Conservation (phyloP, 768 basidiomycete genomes). For the Postia placenta region DNA sequence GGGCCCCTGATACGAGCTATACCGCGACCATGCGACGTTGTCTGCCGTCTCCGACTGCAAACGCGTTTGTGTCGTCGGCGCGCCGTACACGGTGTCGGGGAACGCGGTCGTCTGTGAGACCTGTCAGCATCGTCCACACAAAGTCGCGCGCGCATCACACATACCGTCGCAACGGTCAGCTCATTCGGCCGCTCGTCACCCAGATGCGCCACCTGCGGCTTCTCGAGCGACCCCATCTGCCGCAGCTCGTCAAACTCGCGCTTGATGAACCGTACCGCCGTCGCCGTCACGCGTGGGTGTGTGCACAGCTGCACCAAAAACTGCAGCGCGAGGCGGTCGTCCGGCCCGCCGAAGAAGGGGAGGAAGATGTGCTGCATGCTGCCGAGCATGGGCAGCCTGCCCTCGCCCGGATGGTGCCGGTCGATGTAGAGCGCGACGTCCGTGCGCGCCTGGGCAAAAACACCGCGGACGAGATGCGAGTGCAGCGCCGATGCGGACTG, state of each 20-base stretch:
- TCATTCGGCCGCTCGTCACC: slow-evolving; percentile 18
- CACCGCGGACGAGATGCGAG: slow-evolving; percentile 76
- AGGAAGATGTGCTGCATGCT: slow-evolving; percentile 63
- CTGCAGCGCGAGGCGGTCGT: slow-evolving; percentile 82
- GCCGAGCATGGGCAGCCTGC: slow-evolving; percentile 20
- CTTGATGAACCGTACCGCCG: slow-evolving; percentile 63
- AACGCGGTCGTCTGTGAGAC: slow-evolving; percentile 29
- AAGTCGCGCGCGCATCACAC: neutral
- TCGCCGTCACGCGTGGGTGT: slow-evolving; percentile 62
- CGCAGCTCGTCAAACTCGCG: slow-evolving; percentile 24
- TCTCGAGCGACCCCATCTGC: slow-evolving; percentile 15
- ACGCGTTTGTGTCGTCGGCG: slow-evolving; percentile 49
- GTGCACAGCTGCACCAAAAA: slow-evolving; percentile 81
- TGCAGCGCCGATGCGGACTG: slow-evolving; percentile 51
- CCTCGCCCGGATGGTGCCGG: slow-evolving; percentile 26
- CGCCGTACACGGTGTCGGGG: slow-evolving; percentile 67
- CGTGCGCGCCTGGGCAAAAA: slow-evolving; percentile 63
- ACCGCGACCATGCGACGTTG: slow-evolving; percentile 65
- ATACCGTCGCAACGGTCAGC: slow-evolving; percentile 44
- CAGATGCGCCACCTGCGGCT: slow-evolving; percentile 23
- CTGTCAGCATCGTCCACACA: neutral
- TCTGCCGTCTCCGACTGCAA: slow-evolving; percentile 85
- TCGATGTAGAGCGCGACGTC: slow-evolving; percentile 88
- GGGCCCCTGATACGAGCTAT: slow-evolving; percentile 29
- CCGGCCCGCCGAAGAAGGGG: slow-evolving; percentile 92